Evolutionary conservation across 1,284 basidiomycete genomes (phyloP), one percentile per base, ranked within the genome.

Genomic region (Irpex sp.): DNA sequence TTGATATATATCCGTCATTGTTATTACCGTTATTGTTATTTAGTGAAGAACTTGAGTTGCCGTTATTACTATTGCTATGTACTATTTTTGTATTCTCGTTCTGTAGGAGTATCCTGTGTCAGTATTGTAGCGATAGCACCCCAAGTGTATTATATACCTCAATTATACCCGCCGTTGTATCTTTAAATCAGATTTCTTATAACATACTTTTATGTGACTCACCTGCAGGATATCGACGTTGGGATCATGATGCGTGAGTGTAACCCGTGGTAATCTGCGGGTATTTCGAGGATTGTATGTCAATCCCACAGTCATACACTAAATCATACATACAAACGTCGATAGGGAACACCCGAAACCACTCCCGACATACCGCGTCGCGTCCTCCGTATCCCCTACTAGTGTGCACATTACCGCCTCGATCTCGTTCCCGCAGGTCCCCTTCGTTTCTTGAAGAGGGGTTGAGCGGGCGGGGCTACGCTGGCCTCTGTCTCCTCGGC

Each of bases 381-480:
- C 33, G n/a, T n/a, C 19, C 33, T 18, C 23, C 18, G 9, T 23
- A 23, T 19, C 16, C 48, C 10, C 18, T 23, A 6, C 12, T n/a
- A n/a, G n/a, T 35, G 49, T 28, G 8, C n/a, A 14, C n/a, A 23
- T 28, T 19, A 57, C 16, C 56, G 35, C 35, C 57, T 52, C 51
- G 48, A 28, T 33, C 53, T 58, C 28, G 47, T 37, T 69, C 72
- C 71, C 7, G 62, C 66, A 21, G 77, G 76, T 16, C 72, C 65
- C 61, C 77, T 80, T 5, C 80, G 77, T 65, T 80, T 82, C 58
- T 76, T 74, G 70, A 82, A 82, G 39, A 80, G 59, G 61, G 73
- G 69, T 5, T 72, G 72, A 12, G 65, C 59, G 8, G 72, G 62
- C 18, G 69, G 61, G 39, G 68, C 61, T 36, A 66, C 63, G 12